Conservation (phyloP, 805 yeast species). For the Ogataea pignaliae region DNA sequence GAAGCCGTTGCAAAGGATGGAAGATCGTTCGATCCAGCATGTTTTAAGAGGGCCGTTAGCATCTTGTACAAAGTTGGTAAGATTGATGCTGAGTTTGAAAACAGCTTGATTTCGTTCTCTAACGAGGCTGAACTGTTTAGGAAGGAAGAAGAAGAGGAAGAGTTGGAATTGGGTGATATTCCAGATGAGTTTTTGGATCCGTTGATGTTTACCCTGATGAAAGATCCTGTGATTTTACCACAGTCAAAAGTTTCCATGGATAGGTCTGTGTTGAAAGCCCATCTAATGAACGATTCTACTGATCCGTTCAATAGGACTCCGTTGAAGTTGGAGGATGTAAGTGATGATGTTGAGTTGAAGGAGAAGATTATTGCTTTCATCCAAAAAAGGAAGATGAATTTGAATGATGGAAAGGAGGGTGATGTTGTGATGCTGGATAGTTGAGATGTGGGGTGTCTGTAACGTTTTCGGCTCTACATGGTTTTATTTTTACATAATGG, state of each 20-base stretch:
- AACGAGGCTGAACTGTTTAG: constrained; percentile 59
- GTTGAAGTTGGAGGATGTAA: constrained; percentile 79
- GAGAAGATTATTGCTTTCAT: constrained; percentile 57
- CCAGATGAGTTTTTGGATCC: constrained; percentile 98
- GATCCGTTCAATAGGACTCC: constrained; percentile 98
- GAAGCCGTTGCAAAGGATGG: constrained; percentile 84
- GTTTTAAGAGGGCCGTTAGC: constrained; percentile 65
- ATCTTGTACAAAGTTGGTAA: constrained; percentile 58
- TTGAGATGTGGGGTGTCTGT: too few relatives aligned
- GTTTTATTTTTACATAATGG: too few relatives aligned
- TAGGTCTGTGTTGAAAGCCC: constrained; percentile 87
- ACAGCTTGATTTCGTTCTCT: constrained; percentile 51
- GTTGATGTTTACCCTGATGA: constrained; percentile 92
- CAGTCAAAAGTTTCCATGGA: constrained; percentile 82
- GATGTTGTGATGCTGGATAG: constrained; percentile 17
- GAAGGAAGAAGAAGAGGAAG: constrained; percentile 71
- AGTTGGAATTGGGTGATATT: constrained; percentile 81
- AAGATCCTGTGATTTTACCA: constrained; percentile 93
- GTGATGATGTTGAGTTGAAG: constrained; percentile 69
- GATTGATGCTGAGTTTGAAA: constrained; percentile 47
- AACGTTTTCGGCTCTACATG: too few relatives aligned
- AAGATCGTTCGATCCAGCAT: constrained; percentile 71
- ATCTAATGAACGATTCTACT: constrained; percentile 87
- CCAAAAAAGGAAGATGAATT: constrained; percentile 33
- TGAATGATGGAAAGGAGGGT: constrained; percentile 13